These are phyloP conservation scores for Zanthoxylum bungeanum DNA, from an alignment of 345 rosid genomes.

Conservation along the genomic window DNA sequence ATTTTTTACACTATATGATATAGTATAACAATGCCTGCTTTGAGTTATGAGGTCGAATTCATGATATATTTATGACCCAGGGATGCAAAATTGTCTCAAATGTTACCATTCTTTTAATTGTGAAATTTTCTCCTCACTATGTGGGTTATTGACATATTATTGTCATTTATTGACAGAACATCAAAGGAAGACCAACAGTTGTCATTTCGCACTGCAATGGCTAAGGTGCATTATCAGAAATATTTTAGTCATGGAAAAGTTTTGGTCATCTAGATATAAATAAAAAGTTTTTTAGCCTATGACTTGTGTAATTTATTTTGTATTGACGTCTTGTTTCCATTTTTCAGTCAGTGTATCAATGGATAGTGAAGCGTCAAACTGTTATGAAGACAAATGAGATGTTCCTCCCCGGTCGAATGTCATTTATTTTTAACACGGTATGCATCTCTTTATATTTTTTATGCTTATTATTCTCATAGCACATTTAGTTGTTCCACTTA, in stretches of 20 bases:
- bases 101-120: not conserved
- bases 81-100: not conserved
- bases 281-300: not conserved
- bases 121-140: not conserved
- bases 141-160: not conserved
- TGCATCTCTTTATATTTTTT: slow-evolving; percentile 1
- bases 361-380: slow-evolving; percentile 90
- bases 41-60: not conserved
- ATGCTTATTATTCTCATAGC: not conserved
- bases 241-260: not conserved
- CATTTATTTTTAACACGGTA: slow-evolving; percentile 86
- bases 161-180: slow-evolving; percentile 32
- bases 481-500: not conserved
- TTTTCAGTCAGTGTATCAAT: slow-evolving; percentile 82
- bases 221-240: slow-evolving; percentile 51
- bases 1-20: not conserved
- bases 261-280: not conserved
- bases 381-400: slow-evolving; percentile 84
- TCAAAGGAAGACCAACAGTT: slow-evolving; percentile 75
- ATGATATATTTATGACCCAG: not conserved
- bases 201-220: slow-evolving; percentile 78
- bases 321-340: slow-evolving; percentile 8
- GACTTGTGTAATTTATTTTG: slow-evolving; percentile 2
- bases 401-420: slow-evolving; percentile 95
- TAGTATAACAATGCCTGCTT: not conserved